Base-by-base conservation (phyloP, 202 grass and related monocot species). In the Dendrocalamus latiflorus region DNA sequence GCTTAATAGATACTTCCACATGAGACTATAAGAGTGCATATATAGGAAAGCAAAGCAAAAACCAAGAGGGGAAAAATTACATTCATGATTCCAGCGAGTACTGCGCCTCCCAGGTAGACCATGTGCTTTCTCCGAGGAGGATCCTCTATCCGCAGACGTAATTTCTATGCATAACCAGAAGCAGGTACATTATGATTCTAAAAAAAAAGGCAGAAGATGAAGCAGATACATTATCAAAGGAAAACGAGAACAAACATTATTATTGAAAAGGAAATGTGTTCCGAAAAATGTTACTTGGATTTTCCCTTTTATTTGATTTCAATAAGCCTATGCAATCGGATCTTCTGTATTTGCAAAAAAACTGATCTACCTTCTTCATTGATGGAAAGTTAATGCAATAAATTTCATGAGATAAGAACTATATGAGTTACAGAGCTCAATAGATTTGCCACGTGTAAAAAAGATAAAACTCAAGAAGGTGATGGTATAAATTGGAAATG, bases 31-130 rank as follows among this genome's bases (percentile, higher is more conserved):
- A 53, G 43, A 37, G 43, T 30, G 8, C 17, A 20, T 50, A 45
- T 10, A 56, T n/a, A 24, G 38, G 36, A 60, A 41, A 80, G 4
- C 13, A 60, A 76, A 75, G 4, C 8, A 3, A 81, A 59, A 16
- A 43, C 9, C 3, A 77, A 24, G 49, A 44, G 26, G 6, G 3
- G 13, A 3, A 30, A 60, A 9, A 51, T 5, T 74, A 98, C 95
- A 89, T 98, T 98, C 95, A 95, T 98, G 75, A 98, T 98, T 84
- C 95, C 91, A 87, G 95, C 93, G 30, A 98, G 95, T 36, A 98
- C 93, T 20, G 93, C 89, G 76, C 93, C 95, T 78, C 95, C 93
- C 38, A 95, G 82, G 85, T 95, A 98, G 53, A 98, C 95, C 93
- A 95, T 98, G 79, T 98, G 95, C 75, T 98, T 98, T 85, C 91